Evolutionary conservation across 495 filamentous ascomycete species (phyloP), one percentile per base, ranked within the genome.

Genomic region (Aspergillus affinis): DNA sequence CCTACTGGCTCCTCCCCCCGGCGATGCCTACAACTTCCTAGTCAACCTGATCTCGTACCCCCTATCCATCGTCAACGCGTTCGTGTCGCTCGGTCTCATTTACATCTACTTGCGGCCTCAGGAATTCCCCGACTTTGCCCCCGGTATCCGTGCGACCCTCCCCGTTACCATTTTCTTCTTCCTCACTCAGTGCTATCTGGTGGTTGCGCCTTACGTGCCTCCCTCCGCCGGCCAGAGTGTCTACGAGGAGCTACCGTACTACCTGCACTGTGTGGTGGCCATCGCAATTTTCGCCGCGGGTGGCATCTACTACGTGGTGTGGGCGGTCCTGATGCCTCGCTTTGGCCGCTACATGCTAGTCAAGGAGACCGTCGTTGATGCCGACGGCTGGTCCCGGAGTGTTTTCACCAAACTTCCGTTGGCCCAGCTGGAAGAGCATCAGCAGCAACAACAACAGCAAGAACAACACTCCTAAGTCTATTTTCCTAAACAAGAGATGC

Each of bases 141-240:
- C 75, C 0, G 68, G 69, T 2, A 72, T 78, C 51, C 71, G 70
- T 15, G 72, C 69, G 1, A 71, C 68, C 2, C 62, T 70, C 15
- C 71, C 69, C 55, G 81, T 88, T 19, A 79, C 81, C 27, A 71
- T 84, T 57, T 77, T 88, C 46, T 83, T 80, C 64, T 80, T 85
- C 55, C 61, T 84, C 10, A 77, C 84, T 4, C 81, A 87, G 30
- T 48, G 86, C 2, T 88, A 85, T 67, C 70, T 86, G 48, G 71
- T 87, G 7, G 71, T 86, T 19, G 86, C 86, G 61, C 86, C 86
- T 6, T 90, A 86, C 77, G 84, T 85, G 45, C 86, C 86, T 5
- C 86, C 86, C 0, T 78, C 75, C 12, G 80, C 71, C 0, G 86
- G 81, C 4, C 74, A 80, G n/a, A 83, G 74, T 21, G 85, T 86